These are phyloP conservation scores for Phialophora macrospora DNA, from an alignment of 2,329 filamentous ascomycete genomes.

Conservation along the genomic window DNA sequence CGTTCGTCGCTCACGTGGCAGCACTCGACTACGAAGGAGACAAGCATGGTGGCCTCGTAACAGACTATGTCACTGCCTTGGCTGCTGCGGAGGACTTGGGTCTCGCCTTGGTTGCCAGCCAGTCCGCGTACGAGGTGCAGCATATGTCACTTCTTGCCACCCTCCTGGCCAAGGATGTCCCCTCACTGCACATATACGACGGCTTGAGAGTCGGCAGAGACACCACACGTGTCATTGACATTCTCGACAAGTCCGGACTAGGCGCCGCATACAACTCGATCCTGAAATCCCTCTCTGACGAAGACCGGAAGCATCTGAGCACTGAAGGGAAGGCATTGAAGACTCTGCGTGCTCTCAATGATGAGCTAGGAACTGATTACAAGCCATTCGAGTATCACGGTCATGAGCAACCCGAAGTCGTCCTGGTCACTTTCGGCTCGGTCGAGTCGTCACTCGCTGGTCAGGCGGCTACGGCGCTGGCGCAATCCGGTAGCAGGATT, in stretches of 20 bases:
- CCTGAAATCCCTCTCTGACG: slow-evolving; percentile 63
- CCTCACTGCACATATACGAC: slow-evolving; percentile 88
- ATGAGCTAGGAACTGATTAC: slow-evolving; percentile 91
- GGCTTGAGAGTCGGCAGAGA: slow-evolving; percentile 82
- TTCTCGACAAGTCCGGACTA: slow-evolving; percentile 73
- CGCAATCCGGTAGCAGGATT: slow-evolving; percentile 74
- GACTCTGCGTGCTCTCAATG: slow-evolving; percentile 77
- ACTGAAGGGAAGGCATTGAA: slow-evolving; percentile 72
- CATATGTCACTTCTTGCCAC: slow-evolving; percentile 94
- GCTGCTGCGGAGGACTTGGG: slow-evolving; percentile 87
- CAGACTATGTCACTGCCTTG: slow-evolving; percentile 83
- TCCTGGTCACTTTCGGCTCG: slow-evolving; percentile 91
- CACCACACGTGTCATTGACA: slow-evolving; percentile 79
- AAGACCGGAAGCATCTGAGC: slow-evolving; percentile 72
- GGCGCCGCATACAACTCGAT: slow-evolving; percentile 71
- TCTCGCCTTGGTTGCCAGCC: slow-evolving; percentile 80
- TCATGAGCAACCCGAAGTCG: slow-evolving; percentile 75
- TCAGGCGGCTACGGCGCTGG: slow-evolving; percentile 76
- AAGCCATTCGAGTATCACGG: slow-evolving; percentile 92
- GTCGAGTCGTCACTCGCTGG: slow-evolving; percentile 84
- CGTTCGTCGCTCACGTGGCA: slow-evolving; percentile 89
- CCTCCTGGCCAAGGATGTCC: slow-evolving; percentile 74
- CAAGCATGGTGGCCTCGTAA: slow-evolving; percentile 72
- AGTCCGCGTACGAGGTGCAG: slow-evolving; percentile 87
- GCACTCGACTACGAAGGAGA: slow-evolving; percentile 80